Conservation (phyloP, 768 basidiomycete species). For the Leccinum olivaceopallidum region DNA sequence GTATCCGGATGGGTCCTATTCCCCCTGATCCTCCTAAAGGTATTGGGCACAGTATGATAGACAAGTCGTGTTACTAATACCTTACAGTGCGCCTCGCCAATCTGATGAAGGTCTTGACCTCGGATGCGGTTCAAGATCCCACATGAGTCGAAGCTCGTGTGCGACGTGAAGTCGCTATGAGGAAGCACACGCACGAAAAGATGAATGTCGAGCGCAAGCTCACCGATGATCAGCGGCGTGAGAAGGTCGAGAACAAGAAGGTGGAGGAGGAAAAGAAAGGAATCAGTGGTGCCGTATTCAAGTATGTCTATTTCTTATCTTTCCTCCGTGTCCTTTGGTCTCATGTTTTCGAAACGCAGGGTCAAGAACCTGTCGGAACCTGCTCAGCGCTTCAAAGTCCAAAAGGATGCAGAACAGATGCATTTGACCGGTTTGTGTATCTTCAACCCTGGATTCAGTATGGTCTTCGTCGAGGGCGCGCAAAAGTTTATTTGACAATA, state of each 20-base stretch:
- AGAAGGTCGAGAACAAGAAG: slow-evolving; percentile 87
- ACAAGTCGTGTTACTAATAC: background rate
- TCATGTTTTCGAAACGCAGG: slow-evolving; percentile 40
- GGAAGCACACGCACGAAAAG: slow-evolving; percentile 88
- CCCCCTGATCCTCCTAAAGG: slow-evolving; percentile 97
- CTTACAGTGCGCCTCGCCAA: slow-evolving; percentile 85
- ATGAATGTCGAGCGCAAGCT: slow-evolving; percentile 92
- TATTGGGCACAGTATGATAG: slow-evolving; percentile 28
- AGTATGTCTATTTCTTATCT: slow-evolving; percentile 52
- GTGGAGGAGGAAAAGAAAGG: slow-evolving; percentile 85
- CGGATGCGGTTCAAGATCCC: slow-evolving; percentile 96
- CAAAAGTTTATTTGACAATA: slow-evolving; percentile 84
- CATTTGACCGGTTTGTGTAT: slow-evolving; percentile 87
- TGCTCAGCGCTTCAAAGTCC: slow-evolving; percentile 93
- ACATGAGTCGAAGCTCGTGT: slow-evolving; percentile 97
- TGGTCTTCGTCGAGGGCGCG: slow-evolving; percentile 94
- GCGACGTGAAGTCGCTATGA: slow-evolving; percentile 86
- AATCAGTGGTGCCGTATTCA: slow-evolving; percentile 83
- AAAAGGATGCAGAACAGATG: slow-evolving; percentile 93
- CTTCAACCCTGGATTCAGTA: slow-evolving; percentile 84
- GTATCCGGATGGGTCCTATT: slow-evolving; percentile 92
- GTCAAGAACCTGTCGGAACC: slow-evolving; percentile 89
- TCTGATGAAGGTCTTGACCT: slow-evolving; percentile 96
- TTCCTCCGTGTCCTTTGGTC: background rate
- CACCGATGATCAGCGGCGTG: slow-evolving; percentile 84